These are phyloP conservation scores for Tuctoria greenei DNA, from an alignment of 176 grass and related monocot species.

Conservation along the genomic window DNA sequence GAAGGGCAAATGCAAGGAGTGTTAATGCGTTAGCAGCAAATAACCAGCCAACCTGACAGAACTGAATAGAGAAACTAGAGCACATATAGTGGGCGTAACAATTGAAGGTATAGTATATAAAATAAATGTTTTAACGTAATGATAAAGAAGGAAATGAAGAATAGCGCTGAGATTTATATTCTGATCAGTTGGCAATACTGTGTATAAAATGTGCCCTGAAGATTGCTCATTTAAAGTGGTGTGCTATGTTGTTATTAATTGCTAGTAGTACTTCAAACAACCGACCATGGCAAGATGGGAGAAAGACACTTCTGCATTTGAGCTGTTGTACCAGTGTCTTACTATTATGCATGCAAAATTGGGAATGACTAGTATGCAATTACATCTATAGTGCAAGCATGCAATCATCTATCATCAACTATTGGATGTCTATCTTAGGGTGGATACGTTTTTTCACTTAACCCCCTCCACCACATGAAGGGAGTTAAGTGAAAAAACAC, in stretches of 20 bases:
- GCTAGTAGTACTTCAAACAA: not conserved
- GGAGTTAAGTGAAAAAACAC: too few relatives aligned
- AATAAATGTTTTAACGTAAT: not conserved
- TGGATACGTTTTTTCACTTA: too few relatives aligned
- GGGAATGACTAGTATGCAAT: too few relatives aligned
- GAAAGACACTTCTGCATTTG: not conserved
- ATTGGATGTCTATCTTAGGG: too few relatives aligned
- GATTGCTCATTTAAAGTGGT: not conserved
- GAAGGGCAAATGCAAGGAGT: slow-evolving; percentile 11
- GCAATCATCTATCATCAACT: too few relatives aligned
- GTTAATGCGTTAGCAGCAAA: not conserved
- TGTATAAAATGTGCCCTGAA: not conserved
- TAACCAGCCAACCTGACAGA: not conserved
- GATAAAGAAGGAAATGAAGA: not conserved
- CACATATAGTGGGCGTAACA: not conserved
- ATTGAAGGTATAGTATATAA: not conserved
- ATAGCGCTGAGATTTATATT: not conserved
- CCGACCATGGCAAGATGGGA: not conserved
- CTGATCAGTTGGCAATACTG: not conserved
- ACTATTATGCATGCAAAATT: not conserved
- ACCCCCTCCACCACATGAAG: too few relatives aligned
- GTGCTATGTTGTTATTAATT: not conserved
- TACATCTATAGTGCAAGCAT: too few relatives aligned
- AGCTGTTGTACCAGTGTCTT: not conserved
- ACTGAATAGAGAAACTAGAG: slow-evolving; percentile 9